These are phyloP conservation scores for Nicotiana noctiflora DNA, from an alignment of 257 asterid genomes.

Conservation along the genomic window DNA sequence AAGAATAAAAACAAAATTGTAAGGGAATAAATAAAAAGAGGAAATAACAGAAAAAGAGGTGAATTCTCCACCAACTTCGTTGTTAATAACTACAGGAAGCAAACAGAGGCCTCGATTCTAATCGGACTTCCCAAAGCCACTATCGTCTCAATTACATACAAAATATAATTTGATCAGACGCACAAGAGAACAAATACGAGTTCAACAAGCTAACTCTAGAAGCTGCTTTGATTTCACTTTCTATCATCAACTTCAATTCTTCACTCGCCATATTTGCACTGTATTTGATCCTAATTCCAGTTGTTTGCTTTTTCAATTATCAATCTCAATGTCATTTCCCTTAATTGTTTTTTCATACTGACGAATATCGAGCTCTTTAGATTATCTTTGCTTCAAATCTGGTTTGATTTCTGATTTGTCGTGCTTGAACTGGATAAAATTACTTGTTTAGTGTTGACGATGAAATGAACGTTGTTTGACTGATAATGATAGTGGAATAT, in stretches of 20 bases:
- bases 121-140: conserved; percentile 25
- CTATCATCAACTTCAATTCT: neutral
- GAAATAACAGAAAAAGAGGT: neutral
- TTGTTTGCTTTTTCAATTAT: neutral
- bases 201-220: neutral
- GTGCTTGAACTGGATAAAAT: neutral
- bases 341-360: neutral
- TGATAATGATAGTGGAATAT: neutral
- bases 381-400: neutral
- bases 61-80: conserved; percentile 15
- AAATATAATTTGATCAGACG: neutral
- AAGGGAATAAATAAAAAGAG: neutral
- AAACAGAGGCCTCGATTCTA: neutral
- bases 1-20: too few relatives aligned
- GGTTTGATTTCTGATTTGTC: neutral
- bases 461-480: neutral
- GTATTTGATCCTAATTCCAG: neutral
- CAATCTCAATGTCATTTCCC: neutral
- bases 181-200: neutral
- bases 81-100: neutral
- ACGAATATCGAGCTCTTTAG: neutral
- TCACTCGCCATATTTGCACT: neutral
- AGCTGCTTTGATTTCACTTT: neutral
- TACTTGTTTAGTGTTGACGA: neutral
- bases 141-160: neutral